phyloP scores from a whole-genome alignment of 2,329 filamentous ascomycete genomes.

The Sarocladium oryzae region DNA sequence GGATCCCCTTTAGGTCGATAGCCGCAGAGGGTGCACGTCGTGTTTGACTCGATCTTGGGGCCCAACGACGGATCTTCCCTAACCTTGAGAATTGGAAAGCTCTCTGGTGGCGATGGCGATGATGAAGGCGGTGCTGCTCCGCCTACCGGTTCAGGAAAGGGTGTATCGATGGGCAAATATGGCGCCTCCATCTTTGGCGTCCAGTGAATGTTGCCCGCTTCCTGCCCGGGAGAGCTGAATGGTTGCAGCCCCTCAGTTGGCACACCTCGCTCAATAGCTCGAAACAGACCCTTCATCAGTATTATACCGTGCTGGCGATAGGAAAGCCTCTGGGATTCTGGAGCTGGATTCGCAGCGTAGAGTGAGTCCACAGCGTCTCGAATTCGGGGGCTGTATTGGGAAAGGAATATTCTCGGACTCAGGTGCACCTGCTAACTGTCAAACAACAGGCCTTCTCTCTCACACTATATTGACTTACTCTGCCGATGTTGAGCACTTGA shows the following conservation, averaged over 20 bases:
- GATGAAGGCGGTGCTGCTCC: too few species aligned
- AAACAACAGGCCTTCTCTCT: background rate
- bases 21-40: conserved; percentile 44
- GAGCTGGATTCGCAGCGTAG: conserved; percentile 24
- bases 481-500: conserved; percentile 43
- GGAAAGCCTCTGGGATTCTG: conserved; percentile 24
- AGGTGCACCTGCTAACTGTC: conserved; percentile 27
- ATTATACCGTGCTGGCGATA: conserved; percentile 37
- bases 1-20: conserved; percentile 51
- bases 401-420: conserved; percentile 29
- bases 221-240: background rate
- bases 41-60: conserved; percentile 36
- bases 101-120: conserved; percentile 8
- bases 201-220: too few species aligned
- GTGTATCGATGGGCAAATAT: too few species aligned
- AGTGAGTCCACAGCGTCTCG: conserved; percentile 36
- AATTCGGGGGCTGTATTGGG: conserved; percentile 34
- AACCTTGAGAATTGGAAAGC: background rate
- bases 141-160: too few species aligned
- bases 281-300: conserved; percentile 26
- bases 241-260: background rate
- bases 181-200: too few species aligned
- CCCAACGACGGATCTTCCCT: background rate
- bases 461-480: conserved; percentile 28
- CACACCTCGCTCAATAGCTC: conserved; percentile 23